These are phyloP conservation scores for Pisolithus tinctorius DNA, from an alignment of 768 basidiomycete species.

Conservation along the genomic window DNA sequence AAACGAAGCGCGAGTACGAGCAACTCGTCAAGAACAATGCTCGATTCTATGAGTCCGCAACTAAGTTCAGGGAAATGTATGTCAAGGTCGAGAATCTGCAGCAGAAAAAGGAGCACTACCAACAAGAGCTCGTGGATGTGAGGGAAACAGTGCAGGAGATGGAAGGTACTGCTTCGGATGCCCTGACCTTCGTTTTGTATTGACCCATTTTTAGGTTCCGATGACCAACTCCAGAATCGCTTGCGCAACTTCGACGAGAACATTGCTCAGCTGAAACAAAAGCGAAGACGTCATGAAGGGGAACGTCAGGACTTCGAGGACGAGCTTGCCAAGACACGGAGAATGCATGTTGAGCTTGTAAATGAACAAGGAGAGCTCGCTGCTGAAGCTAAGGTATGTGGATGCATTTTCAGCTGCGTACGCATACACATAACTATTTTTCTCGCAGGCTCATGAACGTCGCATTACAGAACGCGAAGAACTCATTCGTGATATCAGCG, in stretches of 20 bases:
- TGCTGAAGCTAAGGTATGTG: conserved; percentile 63
- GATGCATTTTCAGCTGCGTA: not conserved
- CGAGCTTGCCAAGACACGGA: conserved; percentile 42
- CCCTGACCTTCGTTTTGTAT: too few relatives aligned
- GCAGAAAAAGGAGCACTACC: conserved; percentile 52
- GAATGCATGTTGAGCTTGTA: conserved; percentile 49
- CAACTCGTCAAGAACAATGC: conserved; percentile 60
- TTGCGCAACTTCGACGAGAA: conserved; percentile 55
- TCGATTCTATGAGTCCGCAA: conserved; percentile 76
- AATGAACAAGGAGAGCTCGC: conserved; percentile 60
- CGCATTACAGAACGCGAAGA: conserved; percentile 67
- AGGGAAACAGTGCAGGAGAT: conserved; percentile 62
- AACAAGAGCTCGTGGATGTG: conserved; percentile 55
- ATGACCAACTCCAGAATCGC: conserved; percentile 60
- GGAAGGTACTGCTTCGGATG: conserved; percentile 35
- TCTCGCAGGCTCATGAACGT: conserved; percentile 59
- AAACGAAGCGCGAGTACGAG: conserved; percentile 60
- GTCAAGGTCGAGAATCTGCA: conserved; percentile 59
- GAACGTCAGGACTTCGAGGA: conserved; percentile 59
- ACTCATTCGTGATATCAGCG: conserved; percentile 61
- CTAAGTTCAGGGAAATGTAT: conserved; percentile 82
- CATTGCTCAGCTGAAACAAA: conserved; percentile 44
- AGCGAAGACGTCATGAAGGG: conserved; percentile 39
- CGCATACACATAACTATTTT: not conserved
- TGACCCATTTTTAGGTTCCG: conserved; percentile 44